Evolutionary conservation across 345 rosid species (phyloP).

Genomic region (Trapa bicornis): DNA sequence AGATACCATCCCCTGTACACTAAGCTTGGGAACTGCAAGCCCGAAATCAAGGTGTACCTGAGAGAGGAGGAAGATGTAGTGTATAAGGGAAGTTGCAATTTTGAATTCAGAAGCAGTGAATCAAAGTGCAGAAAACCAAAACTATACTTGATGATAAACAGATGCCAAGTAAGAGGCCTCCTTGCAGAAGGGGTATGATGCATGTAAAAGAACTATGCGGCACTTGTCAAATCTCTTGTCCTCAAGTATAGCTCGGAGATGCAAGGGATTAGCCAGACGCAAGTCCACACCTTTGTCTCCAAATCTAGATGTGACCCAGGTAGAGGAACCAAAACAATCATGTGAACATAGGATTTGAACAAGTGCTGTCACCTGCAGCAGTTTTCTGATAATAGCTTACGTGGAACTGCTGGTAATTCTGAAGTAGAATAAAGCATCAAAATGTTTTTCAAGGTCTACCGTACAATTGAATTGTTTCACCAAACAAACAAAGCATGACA

Average conservation of each 20-base stretch:
- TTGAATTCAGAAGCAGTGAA: conserved; percentile 8
- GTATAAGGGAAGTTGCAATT: conserved; percentile 7
- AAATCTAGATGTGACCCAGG: conserved; percentile 34
- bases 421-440: neutral
- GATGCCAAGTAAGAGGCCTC: conserved; percentile 90
- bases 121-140: neutral
- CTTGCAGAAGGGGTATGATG: conserved; percentile 87
- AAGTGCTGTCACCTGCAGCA: neutral
- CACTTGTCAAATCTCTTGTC: conserved; percentile 60
- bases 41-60: conserved; percentile 95
- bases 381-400: neutral
- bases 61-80: neutral
- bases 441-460: neutral
- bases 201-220: conserved; percentile 79
- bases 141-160: conserved; percentile 63
- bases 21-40: conserved; percentile 88
- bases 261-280: conserved; percentile 77
- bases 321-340: conserved; percentile 3
- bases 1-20: conserved; percentile 76
- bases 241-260: conserved; percentile 63
- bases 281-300: conserved; percentile 93
- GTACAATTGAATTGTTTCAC: neutral
- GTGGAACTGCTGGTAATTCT: neutral
- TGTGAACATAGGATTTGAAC: conserved; percentile 3
- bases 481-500: neutral